Evolutionary conservation across 805 yeast genomes (phyloP), one percentile per base, ranked within the genome.

Genomic region (Schizosaccharomyces osmophilus): DNA sequence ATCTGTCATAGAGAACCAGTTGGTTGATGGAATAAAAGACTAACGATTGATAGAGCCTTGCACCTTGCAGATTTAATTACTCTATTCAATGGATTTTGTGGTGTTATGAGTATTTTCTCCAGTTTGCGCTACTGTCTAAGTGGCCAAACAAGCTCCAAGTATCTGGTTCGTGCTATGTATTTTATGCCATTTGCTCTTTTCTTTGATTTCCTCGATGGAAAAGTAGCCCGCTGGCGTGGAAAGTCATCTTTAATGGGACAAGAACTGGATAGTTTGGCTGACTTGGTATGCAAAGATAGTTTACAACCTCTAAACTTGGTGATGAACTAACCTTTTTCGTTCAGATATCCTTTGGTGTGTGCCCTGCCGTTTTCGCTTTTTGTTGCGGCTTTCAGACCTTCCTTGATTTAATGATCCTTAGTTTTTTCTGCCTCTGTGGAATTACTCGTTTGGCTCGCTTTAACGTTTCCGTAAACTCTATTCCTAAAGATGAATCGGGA

Each of bases 41-140:
- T 51, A 59, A 31, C 57, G 39, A 59, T 57, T 61, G 42, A 36
- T 62, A 77, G 95, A 69, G 84, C 85, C 68, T 78, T 93, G 65
- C 97, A 93, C 71, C 77, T 90, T 82, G 98, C 98, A 5, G 98
- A 93, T 72, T 87, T 83, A 74, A 93, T 93, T 71, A 93, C 98
- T 2, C 79, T 89, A 75, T 76, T 93, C 71, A 93, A 93, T 72
- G 96, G 69, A 59, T 87, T 87, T 70, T 83, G 89, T 59, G 98
- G 97, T 0, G 89, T 93, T 70, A 87, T 87, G 70, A 83, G 95
- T 41, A 84, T 90, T 65, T 78, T 93, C 54, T 84, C 94, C 55
- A 86, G 95, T 72, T 74, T 87, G 64, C 78, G 95, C 68, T 93
- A 80, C 71, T 81, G 89, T 4, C 74, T 82, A 2, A 82, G 81